Evolutionary conservation across 257 asterid species (phyloP).

Genomic region (Ophiorrhiza pumila): DNA sequence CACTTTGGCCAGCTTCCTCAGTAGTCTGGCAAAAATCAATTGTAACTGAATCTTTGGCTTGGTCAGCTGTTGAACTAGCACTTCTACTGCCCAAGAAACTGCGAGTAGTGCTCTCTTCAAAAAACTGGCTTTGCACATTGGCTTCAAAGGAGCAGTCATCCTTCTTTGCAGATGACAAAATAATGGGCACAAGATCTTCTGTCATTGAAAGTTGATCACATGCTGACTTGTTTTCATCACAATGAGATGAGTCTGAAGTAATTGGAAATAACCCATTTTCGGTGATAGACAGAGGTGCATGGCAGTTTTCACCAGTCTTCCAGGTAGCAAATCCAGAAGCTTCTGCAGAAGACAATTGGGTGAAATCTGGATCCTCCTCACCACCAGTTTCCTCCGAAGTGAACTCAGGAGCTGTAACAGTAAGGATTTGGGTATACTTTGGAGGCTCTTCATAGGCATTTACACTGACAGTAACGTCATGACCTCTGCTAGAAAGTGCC

Average conservation of each 20-base stretch:
- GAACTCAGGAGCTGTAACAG: constrained; percentile 62
- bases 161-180: background rate
- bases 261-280: constrained; percentile 13
- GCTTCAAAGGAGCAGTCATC: constrained; percentile 24
- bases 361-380: constrained; percentile 32
- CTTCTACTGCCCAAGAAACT: constrained; percentile 14
- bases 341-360: constrained; percentile 23
- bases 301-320: constrained; percentile 19
- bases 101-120: constrained; percentile 21
- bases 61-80: constrained; percentile 26
- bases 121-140: constrained; percentile 21
- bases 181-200: constrained; percentile 4
- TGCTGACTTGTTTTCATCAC: constrained; percentile 17
- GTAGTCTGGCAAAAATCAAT: constrained; percentile 11
- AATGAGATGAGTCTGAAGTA: constrained; percentile 22
- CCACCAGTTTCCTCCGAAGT: constrained; percentile 34
- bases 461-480: constrained; percentile 31
- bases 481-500: constrained; percentile 19
- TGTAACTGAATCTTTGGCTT: constrained; percentile 22
- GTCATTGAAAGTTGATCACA: constrained; percentile 17
- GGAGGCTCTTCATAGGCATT: constrained; percentile 30
- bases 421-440: constrained; percentile 35
- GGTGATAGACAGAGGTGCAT: constrained; percentile 25
- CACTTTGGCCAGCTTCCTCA: constrained; percentile 25
- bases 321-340: constrained; percentile 24